Percentiles rank a stretch among this genome's conserved stretches.
phyloP scores from a whole-genome alignment of 768 basidiomycete genomes.

The Calocybe gangraenosa region DNA sequence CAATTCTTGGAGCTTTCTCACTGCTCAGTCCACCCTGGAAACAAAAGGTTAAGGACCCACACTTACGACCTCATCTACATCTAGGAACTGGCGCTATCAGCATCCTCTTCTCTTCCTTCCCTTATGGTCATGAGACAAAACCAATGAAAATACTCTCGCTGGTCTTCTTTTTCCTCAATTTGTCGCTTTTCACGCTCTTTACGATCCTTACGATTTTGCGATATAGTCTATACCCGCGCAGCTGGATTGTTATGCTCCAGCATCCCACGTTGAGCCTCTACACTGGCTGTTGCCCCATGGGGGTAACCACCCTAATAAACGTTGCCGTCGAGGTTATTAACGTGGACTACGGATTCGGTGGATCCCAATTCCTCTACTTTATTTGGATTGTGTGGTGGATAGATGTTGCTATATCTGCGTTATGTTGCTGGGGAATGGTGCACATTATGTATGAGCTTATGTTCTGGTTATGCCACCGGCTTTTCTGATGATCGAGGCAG shows the following conservation, averaged over 20 bases:
- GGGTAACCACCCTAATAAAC: conserved; percentile 46
- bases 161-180: conserved; percentile 31
- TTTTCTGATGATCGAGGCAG: conserved; percentile 18
- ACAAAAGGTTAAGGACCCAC: neutral
- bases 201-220: conserved; percentile 32
- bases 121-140: conserved; percentile 41
- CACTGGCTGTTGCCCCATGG: conserved; percentile 44
- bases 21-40: too few relatives aligned
- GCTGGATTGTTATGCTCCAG: conserved; percentile 42
- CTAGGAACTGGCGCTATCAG: conserved; percentile 49
- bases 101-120: conserved; percentile 52
- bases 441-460: conserved; percentile 57
- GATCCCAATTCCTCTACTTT: conserved; percentile 41
- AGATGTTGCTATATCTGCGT: conserved; percentile 44
- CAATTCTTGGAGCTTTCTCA: too few relatives aligned
- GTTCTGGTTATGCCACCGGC: neutral
- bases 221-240: conserved; percentile 35
- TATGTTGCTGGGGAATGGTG: conserved; percentile 58
- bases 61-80: conserved; percentile 3
- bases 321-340: conserved; percentile 35
- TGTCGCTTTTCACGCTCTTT: conserved; percentile 42
- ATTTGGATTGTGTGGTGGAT: conserved; percentile 67
- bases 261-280: conserved; percentile 50
- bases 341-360: conserved; percentile 41
- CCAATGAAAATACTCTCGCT: conserved; percentile 30